Percentiles rank a stretch among this genome's conserved stretches.
phyloP scores from a whole-genome alignment of 2,329 filamentous ascomycete genomes.

The Graphilbum sp. region DNA sequence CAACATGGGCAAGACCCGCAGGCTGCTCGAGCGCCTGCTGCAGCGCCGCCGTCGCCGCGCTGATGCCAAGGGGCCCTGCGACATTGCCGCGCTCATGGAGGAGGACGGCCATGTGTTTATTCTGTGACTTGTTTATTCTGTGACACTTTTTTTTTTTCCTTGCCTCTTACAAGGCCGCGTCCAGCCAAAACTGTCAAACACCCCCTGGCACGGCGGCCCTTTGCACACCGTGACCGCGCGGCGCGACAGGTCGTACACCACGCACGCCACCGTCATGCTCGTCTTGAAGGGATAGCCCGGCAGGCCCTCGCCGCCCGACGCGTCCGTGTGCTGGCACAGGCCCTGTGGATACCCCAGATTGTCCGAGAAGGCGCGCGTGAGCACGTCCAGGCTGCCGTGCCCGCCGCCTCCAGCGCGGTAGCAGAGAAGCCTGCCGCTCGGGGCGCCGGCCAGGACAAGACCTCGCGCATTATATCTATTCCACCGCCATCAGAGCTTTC shows the following conservation, averaged over 20 bases:
- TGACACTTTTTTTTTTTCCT: too few species aligned
- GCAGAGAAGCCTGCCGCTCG: too few species aligned
- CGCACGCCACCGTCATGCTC: constrained; percentile 11
- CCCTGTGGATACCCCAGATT: constrained; percentile 11
- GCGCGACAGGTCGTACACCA: constrained; percentile 11
- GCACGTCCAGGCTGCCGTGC: too few species aligned
- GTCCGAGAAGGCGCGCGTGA: constrained; percentile 10
- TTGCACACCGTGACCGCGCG: constrained; percentile 10
- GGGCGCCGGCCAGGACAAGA: too few species aligned
- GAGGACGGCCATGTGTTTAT: neutral
- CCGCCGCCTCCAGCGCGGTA: too few species aligned
- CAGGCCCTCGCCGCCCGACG: constrained; percentile 3
- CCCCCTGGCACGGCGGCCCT: constrained; percentile 11
- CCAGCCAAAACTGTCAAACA: constrained; percentile 6
- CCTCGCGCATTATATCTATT: too few species aligned
- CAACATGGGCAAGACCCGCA: neutral
- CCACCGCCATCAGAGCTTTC: too few species aligned
- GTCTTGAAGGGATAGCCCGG: constrained; percentile 7
- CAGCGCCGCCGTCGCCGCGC: neutral
- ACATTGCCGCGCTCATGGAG: neutral
- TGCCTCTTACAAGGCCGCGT: too few species aligned
- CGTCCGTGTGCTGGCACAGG: constrained; percentile 11
- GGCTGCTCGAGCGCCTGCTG: neutral
- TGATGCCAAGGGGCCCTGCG: neutral
- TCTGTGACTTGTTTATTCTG: neutral